A percentile compares a stretch with the other conserved stretches of the same genome.
phyloP scores from a whole-genome alignment of 495 filamentous ascomycete species.

The Aspergillus biplanus region DNA sequence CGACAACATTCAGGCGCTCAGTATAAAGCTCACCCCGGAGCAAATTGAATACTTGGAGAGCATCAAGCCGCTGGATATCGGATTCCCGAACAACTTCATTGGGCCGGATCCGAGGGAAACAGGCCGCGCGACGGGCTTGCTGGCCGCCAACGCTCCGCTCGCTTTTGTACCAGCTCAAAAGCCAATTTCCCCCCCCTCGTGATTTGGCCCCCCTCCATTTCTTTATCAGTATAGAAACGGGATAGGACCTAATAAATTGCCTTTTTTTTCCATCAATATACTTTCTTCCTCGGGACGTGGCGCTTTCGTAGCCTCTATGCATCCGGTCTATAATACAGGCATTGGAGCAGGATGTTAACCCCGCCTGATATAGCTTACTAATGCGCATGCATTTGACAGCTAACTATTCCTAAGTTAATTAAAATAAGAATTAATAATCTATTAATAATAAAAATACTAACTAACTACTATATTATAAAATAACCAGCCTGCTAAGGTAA shows the following conservation, averaged over 20 bases:
- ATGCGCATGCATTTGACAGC: no score
- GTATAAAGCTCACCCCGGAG: constrained; percentile 53
- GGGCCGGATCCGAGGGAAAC: not conserved
- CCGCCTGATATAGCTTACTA: no score
- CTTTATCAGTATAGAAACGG: not conserved
- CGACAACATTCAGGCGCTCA: constrained; percentile 64
- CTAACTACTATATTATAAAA: no score
- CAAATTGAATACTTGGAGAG: constrained; percentile 62
- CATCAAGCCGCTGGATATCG: constrained; percentile 45
- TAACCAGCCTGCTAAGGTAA: no score
- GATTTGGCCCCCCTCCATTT: not conserved
- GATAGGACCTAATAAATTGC: not conserved
- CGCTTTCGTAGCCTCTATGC: no score
- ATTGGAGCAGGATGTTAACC: no score
- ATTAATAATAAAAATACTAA: no score
- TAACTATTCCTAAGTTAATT: no score
- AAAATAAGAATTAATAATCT: no score
- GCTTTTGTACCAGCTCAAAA: not conserved
- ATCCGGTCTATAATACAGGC: no score
- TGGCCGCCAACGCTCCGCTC: not conserved
- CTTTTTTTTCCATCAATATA: no score
- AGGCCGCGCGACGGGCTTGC: not conserved
- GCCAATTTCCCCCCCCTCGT: not conserved
- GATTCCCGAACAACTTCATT: constrained; percentile 13
- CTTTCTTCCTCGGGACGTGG: no score